phyloP scores from a whole-genome alignment of 2,329 filamentous ascomycete species.

The Colletotrichum nymphaeae region DNA sequence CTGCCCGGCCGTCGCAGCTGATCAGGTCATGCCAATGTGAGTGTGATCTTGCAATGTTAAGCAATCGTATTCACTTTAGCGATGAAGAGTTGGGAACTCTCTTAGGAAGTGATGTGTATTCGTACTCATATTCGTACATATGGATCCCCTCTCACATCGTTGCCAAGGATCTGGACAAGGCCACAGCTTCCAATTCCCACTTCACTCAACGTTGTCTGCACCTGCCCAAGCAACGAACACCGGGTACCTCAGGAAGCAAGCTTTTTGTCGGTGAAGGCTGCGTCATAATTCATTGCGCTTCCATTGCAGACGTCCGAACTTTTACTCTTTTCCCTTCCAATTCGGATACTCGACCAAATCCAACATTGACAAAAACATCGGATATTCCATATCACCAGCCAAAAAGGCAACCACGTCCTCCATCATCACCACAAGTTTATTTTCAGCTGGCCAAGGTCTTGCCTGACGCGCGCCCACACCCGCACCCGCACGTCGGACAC shows the following conservation, averaged over 20 bases:
- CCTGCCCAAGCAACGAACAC: not conserved
- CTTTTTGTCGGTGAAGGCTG: not conserved
- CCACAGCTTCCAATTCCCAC: constrained; percentile 7
- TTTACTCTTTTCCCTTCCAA: not conserved
- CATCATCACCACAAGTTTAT: not conserved
- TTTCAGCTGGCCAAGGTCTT: constrained; percentile 32
- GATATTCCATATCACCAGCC: constrained; percentile 1
- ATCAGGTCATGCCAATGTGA: not conserved
- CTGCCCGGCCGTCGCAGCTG: not conserved
- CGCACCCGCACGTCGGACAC: constrained; percentile 23
- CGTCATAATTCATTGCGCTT: constrained; percentile 1
- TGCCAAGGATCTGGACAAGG: not conserved
- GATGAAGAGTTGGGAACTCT: not conserved
- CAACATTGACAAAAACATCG: not conserved
- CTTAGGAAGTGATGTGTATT: not conserved
- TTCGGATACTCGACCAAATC: not conserved
- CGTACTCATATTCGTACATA: not conserved
- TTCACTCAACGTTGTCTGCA: not conserved
- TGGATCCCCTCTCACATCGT: not conserved
- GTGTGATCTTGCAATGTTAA: not conserved
- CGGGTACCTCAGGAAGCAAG: not conserved
- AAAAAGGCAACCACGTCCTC: not conserved
- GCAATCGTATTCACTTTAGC: not conserved
- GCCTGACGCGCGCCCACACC: not conserved
- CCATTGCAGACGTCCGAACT: not conserved